Evolutionary conservation across 2,329 filamentous ascomycete species (phyloP).

Genomic region (Ophiostoma triangulosporum): DNA sequence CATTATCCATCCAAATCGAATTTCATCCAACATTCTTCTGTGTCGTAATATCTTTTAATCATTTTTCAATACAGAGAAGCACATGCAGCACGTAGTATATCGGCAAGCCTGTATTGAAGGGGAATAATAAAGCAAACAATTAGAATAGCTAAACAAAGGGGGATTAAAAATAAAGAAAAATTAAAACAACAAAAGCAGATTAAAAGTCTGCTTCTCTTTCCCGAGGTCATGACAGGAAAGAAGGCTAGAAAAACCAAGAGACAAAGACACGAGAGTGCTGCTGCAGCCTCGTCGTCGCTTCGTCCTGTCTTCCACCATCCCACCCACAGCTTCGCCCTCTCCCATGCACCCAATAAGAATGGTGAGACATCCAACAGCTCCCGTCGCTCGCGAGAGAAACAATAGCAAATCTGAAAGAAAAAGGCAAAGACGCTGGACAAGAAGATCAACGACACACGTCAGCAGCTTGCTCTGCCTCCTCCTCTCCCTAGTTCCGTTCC

Average conservation of each 20-base stretch:
- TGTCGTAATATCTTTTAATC: background rate
- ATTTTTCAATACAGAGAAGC: background rate
- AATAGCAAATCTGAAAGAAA: background rate
- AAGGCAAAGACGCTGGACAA: background rate
- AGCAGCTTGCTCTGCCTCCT: background rate
- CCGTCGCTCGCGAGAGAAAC: background rate
- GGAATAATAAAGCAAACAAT: conserved; percentile 2
- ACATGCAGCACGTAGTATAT: background rate
- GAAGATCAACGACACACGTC: background rate
- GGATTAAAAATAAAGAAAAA: conserved; percentile 1
- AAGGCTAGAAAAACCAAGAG: background rate
- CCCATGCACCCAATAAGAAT: background rate
- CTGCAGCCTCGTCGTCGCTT: background rate
- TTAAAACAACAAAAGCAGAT: conserved; percentile 6
- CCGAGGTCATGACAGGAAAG: background rate
- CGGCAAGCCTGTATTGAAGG: background rate
- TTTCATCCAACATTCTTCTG: background rate
- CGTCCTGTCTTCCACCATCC: background rate
- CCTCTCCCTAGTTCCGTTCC: background rate
- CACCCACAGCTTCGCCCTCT: background rate
- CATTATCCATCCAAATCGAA: too few species aligned
- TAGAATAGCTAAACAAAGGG: conserved; percentile 1
- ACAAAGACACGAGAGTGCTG: background rate
- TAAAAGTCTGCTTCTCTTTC: conserved; percentile 7
- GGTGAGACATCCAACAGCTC: background rate